Evolutionary conservation across 1,284 basidiomycete genomes (phyloP).

Genomic region (Microbotryomycetes sp.): DNA sequence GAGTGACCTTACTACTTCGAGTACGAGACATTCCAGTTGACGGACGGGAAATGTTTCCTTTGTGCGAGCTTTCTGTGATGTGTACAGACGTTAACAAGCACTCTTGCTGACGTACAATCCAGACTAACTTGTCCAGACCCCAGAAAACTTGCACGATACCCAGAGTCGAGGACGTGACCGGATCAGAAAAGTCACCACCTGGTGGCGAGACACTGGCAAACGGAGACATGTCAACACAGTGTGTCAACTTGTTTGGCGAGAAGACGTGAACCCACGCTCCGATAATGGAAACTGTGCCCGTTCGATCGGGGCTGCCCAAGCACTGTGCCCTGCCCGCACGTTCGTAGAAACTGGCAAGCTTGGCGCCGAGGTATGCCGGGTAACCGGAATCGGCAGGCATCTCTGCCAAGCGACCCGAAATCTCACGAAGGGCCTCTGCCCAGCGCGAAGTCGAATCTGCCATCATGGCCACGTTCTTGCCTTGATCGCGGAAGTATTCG

Average conservation of each 20-base stretch:
- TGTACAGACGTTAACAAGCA: conserved; percentile 30
- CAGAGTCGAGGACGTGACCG: conserved; percentile 93
- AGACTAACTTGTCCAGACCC: conserved; percentile 53
- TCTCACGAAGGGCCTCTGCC: conserved; percentile 99
- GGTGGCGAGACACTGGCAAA: conserved; percentile 79
- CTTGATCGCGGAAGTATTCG: conserved; percentile 98
- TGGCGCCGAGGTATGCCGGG: conserved; percentile 93
- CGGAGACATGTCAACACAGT: neutral
- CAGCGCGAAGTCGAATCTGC: conserved; percentile 98
- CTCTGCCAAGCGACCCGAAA: conserved; percentile 96
- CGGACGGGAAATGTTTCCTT: conserved; percentile 54
- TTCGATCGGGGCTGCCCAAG: conserved; percentile 77
- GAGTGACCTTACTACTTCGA: conserved; percentile 64
- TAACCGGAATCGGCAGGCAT: conserved; percentile 99
- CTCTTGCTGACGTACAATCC: neutral
- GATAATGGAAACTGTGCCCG: conserved; percentile 95
- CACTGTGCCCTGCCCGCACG: conserved; percentile 95
- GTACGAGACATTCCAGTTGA: conserved; percentile 98
- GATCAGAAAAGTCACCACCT: conserved; percentile 98
- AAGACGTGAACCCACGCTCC: conserved; percentile 72
- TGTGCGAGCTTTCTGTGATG: conserved; percentile 89
- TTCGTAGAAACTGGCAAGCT: conserved; percentile 97
- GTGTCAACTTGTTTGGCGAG: neutral
- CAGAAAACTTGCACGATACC: conserved; percentile 99
- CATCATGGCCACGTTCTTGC: conserved; percentile 95